These are phyloP conservation scores for Lentinula guzmanii DNA, from an alignment of 768 basidiomycete genomes.

Conservation along the genomic window DNA sequence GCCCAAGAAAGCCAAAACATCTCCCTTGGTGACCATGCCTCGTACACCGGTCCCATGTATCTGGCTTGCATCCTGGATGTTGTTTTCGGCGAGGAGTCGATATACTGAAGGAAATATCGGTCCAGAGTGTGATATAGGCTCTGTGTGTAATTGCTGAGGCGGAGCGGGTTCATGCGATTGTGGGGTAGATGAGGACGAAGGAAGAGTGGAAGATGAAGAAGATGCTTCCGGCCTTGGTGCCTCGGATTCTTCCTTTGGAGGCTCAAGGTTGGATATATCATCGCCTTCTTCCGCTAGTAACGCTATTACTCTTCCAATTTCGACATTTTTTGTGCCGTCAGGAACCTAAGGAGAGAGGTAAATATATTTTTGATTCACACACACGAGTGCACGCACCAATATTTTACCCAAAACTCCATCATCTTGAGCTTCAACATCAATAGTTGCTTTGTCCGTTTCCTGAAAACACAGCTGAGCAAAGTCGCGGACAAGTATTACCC, in stretches of 20 bases:
- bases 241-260: slow-evolving; percentile 41
- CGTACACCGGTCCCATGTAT: slow-evolving; percentile 87
- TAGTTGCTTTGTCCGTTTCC: slow-evolving; percentile 95
- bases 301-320: slow-evolving; percentile 86
- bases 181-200: slow-evolving; percentile 14
- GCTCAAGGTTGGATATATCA: slow-evolving; percentile 80
- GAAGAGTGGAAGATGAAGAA: slow-evolving; percentile 24
- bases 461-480: slow-evolving; percentile 21
- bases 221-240: slow-evolving; percentile 22
- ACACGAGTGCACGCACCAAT: slow-evolving; percentile 46
- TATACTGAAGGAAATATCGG: slow-evolving; percentile 89
- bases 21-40: slow-evolving; percentile 96
- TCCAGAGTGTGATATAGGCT: slow-evolving; percentile 45
- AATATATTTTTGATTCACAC: not conserved
- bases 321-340: slow-evolving; percentile 79
- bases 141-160: slow-evolving; percentile 25
- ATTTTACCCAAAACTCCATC: slow-evolving; percentile 95
- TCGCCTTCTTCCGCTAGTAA: slow-evolving; percentile 95
- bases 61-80: slow-evolving; percentile 48
- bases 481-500: not conserved
- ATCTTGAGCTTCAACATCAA: slow-evolving; percentile 98
- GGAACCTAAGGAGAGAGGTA: slow-evolving; percentile 36
- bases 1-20: slow-evolving; percentile 83
- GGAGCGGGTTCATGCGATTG: slow-evolving; percentile 16
- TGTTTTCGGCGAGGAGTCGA: slow-evolving; percentile 68